phyloP scores from a whole-genome alignment of 2,329 filamentous ascomycete species.

The Bipolaris gigantea region DNA sequence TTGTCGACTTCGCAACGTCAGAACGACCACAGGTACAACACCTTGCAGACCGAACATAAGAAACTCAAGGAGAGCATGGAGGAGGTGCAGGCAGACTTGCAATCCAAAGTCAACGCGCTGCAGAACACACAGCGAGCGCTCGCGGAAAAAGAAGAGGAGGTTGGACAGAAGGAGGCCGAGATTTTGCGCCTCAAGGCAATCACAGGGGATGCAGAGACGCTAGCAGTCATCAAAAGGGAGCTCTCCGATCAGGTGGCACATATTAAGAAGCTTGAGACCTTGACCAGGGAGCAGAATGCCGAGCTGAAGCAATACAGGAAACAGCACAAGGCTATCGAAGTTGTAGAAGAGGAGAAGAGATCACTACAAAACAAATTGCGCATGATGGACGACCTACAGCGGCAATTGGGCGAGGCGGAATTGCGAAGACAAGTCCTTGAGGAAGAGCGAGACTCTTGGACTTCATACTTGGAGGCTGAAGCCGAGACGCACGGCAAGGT shows the following conservation, averaged over 20 bases:
- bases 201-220: conserved; percentile 81
- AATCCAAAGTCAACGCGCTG: conserved; percentile 59
- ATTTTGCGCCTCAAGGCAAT: conserved; percentile 82
- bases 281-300: conserved; percentile 74
- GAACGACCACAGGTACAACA: conserved; percentile 59
- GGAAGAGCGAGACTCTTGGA: conserved; percentile 85
- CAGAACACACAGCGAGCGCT: conserved; percentile 68
- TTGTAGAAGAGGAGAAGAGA: conserved; percentile 94
- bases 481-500: conserved; percentile 60
- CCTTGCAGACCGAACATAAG: conserved; percentile 63
- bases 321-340: conserved; percentile 81
- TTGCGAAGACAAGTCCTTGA: conserved; percentile 85
- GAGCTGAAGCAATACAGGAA: conserved; percentile 84
- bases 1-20: conserved; percentile 71
- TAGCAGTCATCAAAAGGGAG: conserved; percentile 83
- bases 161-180: conserved; percentile 78
- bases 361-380: conserved; percentile 76
- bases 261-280: conserved; percentile 78
- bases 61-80: conserved; percentile 61
- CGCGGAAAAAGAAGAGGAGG: conserved; percentile 67
- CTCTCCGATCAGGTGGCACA: conserved; percentile 90
- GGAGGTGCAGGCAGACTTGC: conserved; percentile 63
- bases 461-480: conserved; percentile 76
- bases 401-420: conserved; percentile 76
- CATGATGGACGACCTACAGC: conserved; percentile 71